phyloP scores from a whole-genome alignment of 768 basidiomycete species.

The Leccinum incarnatum region DNA sequence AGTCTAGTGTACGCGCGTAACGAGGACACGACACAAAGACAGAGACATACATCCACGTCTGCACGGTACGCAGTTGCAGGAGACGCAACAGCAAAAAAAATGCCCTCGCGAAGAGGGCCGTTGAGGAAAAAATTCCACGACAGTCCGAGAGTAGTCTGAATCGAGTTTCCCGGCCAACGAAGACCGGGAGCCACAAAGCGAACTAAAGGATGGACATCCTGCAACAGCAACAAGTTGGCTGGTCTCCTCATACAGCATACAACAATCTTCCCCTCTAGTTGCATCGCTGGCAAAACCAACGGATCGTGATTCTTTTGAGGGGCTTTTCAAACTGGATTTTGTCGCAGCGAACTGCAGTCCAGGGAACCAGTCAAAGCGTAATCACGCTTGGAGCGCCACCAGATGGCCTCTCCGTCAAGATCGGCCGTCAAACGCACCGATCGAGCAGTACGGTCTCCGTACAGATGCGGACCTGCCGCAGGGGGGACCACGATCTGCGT shows the following conservation, averaged over 20 bases:
- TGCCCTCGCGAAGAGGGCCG: conserved; percentile 18
- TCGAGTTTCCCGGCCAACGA: conserved; percentile 26
- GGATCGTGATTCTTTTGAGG: neutral
- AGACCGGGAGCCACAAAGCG: conserved; percentile 26
- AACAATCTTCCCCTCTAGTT: neutral
- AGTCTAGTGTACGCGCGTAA: neutral
- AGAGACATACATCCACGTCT: neutral
- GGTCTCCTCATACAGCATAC: conserved; percentile 16
- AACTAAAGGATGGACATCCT: conserved; percentile 24
- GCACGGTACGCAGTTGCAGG: neutral
- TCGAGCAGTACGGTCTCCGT: neutral
- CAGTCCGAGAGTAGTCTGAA: conserved; percentile 36
- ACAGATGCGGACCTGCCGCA: neutral
- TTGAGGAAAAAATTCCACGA: neutral
- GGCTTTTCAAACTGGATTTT: neutral
- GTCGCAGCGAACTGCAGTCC: neutral
- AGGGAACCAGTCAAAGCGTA: neutral
- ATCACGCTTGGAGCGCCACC: neutral
- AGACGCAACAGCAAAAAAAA: neutral
- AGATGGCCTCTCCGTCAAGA: too few relatives aligned
- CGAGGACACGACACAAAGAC: neutral
- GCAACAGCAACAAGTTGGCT: neutral
- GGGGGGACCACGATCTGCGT: conserved; percentile 4
- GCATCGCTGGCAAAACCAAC: neutral
- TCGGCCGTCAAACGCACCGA: too few relatives aligned